A percentile compares a stretch with the other conserved stretches of the same genome.
These are phyloP conservation scores for Eutrema japonicum DNA, from an alignment of 345 rosid genomes.

Conservation along the genomic window DNA sequence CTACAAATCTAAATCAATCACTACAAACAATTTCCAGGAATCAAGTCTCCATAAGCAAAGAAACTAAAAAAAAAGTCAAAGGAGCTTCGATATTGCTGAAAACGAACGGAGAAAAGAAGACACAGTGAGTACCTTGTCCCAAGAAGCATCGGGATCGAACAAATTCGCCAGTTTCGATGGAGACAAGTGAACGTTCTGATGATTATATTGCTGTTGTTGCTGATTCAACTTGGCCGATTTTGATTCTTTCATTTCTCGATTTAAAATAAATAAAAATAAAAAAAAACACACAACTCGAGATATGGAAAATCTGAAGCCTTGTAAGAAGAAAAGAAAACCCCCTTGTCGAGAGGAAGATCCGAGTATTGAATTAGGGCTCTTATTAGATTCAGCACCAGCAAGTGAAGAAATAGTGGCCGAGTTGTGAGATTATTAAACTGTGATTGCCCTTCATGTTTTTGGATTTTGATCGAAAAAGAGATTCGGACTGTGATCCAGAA, in stretches of 20 bases:
- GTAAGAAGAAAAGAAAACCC: slow-evolving; percentile 6
- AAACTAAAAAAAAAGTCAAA: slow-evolving; percentile 1
- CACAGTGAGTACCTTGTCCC: slow-evolving; percentile 77
- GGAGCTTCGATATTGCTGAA: slow-evolving; percentile 14
- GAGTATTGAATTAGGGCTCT: slow-evolving; percentile 2
- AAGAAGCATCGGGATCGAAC: slow-evolving; percentile 87
- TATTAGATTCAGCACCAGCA: neutral
- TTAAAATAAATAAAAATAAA: neutral
- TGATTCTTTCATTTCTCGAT: slow-evolving; percentile 60
- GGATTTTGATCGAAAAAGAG: neutral
- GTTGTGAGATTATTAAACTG: slow-evolving; percentile 35
- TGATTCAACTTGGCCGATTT: slow-evolving; percentile 56
- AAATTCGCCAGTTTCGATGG: slow-evolving; percentile 70
- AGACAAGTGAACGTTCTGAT: slow-evolving; percentile 68
- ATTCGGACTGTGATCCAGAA: neutral
- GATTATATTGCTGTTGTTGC: slow-evolving; percentile 48
- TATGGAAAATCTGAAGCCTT: slow-evolving; percentile 12
- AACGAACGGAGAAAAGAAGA: neutral
- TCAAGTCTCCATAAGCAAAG: neutral
- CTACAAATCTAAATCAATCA: neutral
- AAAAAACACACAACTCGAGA: neutral
- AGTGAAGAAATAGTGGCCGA: slow-evolving; percentile 8
- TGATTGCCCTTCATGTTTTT: slow-evolving; percentile 17
- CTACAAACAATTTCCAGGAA: neutral
- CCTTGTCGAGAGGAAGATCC: neutral